Evolutionary conservation across 2,329 filamentous ascomycete species (phyloP).

Genomic region (Cladosporium sp.): DNA sequence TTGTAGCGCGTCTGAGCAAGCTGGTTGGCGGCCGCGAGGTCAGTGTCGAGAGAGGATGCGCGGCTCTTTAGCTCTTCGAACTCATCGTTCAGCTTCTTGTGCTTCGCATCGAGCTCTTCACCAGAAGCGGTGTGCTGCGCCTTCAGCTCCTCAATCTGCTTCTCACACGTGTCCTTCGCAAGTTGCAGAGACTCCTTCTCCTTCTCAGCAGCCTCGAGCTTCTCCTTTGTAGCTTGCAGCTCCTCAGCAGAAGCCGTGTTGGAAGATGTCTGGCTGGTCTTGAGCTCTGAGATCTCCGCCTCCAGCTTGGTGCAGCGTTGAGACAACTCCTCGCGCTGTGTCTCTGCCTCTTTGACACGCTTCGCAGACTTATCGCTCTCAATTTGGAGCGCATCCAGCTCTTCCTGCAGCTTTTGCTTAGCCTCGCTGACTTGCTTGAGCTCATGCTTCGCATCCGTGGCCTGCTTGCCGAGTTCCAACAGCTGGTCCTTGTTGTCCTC

Average conservation of each 20-base stretch:
- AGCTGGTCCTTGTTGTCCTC: slow-evolving; percentile 23
- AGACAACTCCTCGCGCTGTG: slow-evolving; percentile 20
- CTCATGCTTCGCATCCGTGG: slow-evolving; percentile 29
- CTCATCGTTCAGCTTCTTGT: slow-evolving; percentile 56
- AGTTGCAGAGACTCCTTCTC: slow-evolving; percentile 55
- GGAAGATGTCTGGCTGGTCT: slow-evolving; percentile 24
- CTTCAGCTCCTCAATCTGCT: slow-evolving; percentile 58
- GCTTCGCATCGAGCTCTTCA: slow-evolving; percentile 48
- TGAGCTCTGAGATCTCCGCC: slow-evolving; percentile 54
- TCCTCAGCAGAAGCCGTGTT: slow-evolving; percentile 48
- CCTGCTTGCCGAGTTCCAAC: slow-evolving; percentile 24
- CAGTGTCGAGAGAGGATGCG: slow-evolving; percentile 67
- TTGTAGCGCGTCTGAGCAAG: slow-evolving; percentile 84
- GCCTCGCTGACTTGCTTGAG: slow-evolving; percentile 23
- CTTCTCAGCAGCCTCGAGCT: slow-evolving; percentile 48
- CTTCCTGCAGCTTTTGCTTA: slow-evolving; percentile 25
- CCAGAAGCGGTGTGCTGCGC: slow-evolving; percentile 42
- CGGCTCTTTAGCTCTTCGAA: slow-evolving; percentile 69
- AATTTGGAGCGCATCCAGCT: slow-evolving; percentile 22
- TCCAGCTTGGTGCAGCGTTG: slow-evolving; percentile 47
- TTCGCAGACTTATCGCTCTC: slow-evolving; percentile 20
- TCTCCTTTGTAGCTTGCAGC: slow-evolving; percentile 43
- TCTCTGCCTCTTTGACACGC: slow-evolving; percentile 25
- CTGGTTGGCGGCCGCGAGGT: slow-evolving; percentile 79
- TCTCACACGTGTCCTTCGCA: slow-evolving; percentile 63